Conservation (phyloP, 192 early-diverging fungal species). For the Backusella circina region DNA sequence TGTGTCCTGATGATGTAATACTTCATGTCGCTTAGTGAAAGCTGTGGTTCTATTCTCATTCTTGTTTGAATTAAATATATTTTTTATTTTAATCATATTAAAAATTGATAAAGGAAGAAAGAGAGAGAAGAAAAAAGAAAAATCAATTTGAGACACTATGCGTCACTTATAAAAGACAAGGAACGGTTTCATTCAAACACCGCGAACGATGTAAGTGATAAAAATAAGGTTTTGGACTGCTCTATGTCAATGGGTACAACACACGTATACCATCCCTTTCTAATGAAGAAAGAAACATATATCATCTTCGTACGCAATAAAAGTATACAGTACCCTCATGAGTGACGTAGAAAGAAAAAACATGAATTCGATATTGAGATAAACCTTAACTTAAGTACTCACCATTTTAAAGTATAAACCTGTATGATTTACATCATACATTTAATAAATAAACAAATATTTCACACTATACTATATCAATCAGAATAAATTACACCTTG, state of each 20-base stretch:
- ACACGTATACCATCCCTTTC: neutral
- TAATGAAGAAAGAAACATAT: neutral
- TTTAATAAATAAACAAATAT: neutral
- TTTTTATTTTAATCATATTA: neutral
- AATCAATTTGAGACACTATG: neutral
- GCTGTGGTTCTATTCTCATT: neutral
- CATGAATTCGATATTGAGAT: neutral
- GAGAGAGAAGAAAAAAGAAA: neutral
- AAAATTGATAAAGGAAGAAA: neutral
- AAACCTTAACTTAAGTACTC: neutral
- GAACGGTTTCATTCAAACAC: neutral
- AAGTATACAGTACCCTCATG: neutral
- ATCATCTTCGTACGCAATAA: neutral
- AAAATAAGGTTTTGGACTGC: neutral
- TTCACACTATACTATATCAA: neutral
- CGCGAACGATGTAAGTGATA: neutral
- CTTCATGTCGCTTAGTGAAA: neutral
- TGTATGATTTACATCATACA: neutral
- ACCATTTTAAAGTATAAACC: neutral
- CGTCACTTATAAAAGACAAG: neutral
- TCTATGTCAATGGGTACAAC: neutral
- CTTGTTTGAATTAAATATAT: neutral
- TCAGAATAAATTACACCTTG: neutral
- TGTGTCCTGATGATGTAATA: neutral
- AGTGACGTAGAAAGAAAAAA: neutral